Percentiles rank a stretch among this genome's conserved stretches.
phyloP scores from a whole-genome alignment of 2,329 filamentous ascomycete species.

The Ophiostoma ulmi region DNA sequence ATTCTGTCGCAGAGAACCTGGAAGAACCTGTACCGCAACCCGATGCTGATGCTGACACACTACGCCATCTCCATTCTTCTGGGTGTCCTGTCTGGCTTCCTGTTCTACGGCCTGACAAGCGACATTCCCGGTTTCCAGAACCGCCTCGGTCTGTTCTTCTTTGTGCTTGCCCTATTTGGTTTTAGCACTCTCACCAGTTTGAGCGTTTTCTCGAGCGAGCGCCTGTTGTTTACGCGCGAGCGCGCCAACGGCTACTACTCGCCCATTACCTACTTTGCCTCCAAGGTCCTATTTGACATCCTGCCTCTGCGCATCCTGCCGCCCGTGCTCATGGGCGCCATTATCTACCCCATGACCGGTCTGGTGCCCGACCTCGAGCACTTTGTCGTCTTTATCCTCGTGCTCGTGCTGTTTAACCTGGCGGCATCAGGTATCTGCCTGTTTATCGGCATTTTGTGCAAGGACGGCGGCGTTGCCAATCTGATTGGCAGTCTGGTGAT shows the following conservation, averaged over 20 bases:
- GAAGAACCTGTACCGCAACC: slow-evolving; percentile 96
- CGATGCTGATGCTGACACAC: slow-evolving; percentile 96
- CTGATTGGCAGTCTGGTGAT: slow-evolving; percentile 92
- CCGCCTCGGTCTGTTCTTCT: slow-evolving; percentile 93
- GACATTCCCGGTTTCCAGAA: slow-evolving; percentile 98
- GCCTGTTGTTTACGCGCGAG: slow-evolving; percentile 86
- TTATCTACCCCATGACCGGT: slow-evolving; percentile 97
- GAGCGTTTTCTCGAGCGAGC: slow-evolving; percentile 86
- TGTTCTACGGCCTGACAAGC: slow-evolving; percentile 94
- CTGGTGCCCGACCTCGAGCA: slow-evolving; percentile 74
- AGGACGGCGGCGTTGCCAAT: slow-evolving; percentile 85
- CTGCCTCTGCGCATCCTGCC: slow-evolving; percentile 90
- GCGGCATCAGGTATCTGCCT: slow-evolving; percentile 89
- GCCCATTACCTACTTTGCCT: slow-evolving; percentile 86
- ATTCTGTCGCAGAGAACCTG: slow-evolving; percentile 89
- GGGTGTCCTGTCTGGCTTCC: slow-evolving; percentile 86
- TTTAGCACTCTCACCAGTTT: slow-evolving; percentile 94
- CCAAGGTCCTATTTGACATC: slow-evolving; percentile 98
- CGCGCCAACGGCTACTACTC: slow-evolving; percentile 95
- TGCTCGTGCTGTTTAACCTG: slow-evolving; percentile 92
- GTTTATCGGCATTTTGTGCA: slow-evolving; percentile 93
- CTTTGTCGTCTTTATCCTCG: slow-evolving; percentile 86
- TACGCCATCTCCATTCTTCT: slow-evolving; percentile 95
- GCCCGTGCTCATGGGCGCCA: slow-evolving; percentile 89
- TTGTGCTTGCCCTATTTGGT: slow-evolving; percentile 88